phyloP scores from a whole-genome alignment of 768 basidiomycete species.

The Xanthoconium purpureum region DNA sequence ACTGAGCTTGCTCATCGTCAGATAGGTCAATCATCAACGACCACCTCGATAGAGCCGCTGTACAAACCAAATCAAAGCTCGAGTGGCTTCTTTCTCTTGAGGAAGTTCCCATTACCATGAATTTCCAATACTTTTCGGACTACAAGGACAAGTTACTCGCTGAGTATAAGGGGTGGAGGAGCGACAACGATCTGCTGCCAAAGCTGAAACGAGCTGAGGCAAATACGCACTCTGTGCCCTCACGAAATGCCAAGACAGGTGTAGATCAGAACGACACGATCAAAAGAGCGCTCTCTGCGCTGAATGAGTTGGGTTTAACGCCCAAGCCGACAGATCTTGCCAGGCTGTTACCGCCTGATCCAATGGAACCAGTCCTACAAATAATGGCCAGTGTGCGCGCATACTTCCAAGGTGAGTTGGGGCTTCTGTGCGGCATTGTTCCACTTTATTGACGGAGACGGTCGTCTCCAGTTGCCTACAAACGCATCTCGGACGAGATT shows the following conservation, averaged over 20 bases:
- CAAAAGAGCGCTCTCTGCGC: constrained; percentile 23
- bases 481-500: constrained; percentile 39
- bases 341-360: constrained; percentile 47
- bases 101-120: constrained; percentile 43
- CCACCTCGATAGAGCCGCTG: constrained; percentile 43
- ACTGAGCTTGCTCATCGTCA: neutral
- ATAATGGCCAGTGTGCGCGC: constrained; percentile 69
- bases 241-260: neutral
- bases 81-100: constrained; percentile 49
- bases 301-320: constrained; percentile 20
- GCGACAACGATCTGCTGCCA: neutral
- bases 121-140: constrained; percentile 45
- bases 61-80: constrained; percentile 38
- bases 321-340: constrained; percentile 42
- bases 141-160: constrained; percentile 47
- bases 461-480: constrained; percentile 38
- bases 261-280: constrained; percentile 16
- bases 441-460: neutral
- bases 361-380: constrained; percentile 50
- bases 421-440: too few relatives aligned
- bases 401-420: constrained; percentile 59
- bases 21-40: constrained; percentile 44
- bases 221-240: neutral
- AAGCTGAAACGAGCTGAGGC: neutral
- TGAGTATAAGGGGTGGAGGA: constrained; percentile 39